These are phyloP conservation scores for Teratosphaeria gauchensis DNA, from an alignment of 2,329 filamentous ascomycete species.

Conservation along the genomic window DNA sequence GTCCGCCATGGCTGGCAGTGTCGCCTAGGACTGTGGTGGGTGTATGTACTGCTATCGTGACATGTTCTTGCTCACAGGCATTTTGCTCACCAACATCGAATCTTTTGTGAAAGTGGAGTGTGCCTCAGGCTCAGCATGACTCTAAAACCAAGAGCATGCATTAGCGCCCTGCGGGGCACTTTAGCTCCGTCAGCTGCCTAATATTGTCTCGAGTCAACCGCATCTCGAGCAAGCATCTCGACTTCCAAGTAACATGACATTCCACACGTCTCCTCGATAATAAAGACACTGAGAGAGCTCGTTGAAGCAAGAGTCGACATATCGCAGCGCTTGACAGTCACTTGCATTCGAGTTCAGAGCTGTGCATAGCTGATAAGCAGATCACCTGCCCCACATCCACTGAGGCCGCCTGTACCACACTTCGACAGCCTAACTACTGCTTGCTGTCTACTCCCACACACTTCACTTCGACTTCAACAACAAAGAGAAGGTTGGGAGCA, in stretches of 20 bases:
- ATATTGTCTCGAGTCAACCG: background rate
- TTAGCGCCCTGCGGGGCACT: background rate
- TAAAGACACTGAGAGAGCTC: background rate
- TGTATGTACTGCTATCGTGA: background rate
- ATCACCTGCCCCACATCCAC: background rate
- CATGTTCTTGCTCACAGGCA: background rate
- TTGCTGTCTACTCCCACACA: background rate
- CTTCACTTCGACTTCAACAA: background rate
- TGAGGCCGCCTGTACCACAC: no score
- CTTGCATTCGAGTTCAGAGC: background rate
- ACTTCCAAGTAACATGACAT: background rate
- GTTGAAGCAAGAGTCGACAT: background rate
- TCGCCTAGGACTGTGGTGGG: background rate
- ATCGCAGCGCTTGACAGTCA: background rate
- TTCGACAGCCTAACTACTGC: background rate
- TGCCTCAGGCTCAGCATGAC: background rate
- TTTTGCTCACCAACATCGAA: background rate
- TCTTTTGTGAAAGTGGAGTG: background rate
- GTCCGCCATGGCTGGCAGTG: background rate
- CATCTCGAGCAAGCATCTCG: background rate
- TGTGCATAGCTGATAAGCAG: background rate
- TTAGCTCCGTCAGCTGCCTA: no score
- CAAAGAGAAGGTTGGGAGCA: background rate
- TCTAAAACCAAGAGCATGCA: background rate
- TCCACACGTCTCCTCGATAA: background rate